Percentiles rank a stretch among this genome's conserved stretches.
These are phyloP conservation scores for Pseudogymnoascus sp. DNA, from an alignment of 2,329 filamentous ascomycete genomes.

Conservation along the genomic window DNA sequence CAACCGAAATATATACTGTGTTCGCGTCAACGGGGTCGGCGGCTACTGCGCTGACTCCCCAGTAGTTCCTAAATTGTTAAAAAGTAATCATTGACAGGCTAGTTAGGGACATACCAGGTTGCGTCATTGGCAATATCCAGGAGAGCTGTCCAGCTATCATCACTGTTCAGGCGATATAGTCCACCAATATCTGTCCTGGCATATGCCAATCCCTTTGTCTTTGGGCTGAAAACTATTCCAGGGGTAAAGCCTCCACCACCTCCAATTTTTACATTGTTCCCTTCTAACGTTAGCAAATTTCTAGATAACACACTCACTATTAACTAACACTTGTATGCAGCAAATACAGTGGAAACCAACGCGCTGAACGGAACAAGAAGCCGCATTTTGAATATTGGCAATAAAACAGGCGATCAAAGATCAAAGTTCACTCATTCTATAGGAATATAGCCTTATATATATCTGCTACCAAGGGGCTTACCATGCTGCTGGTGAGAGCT, in stretches of 20 bases:
- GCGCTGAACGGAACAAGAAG: background rate
- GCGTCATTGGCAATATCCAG: constrained; percentile 40
- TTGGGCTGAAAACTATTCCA: constrained; percentile 51
- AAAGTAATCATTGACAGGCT: background rate
- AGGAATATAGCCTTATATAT: background rate
- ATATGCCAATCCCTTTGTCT: constrained; percentile 44
- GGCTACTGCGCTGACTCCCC: constrained; percentile 51
- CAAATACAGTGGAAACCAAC: constrained; percentile 5
- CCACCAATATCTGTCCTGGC: constrained; percentile 52
- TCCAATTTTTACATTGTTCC: constrained; percentile 46
- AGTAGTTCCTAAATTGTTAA: constrained; percentile 38
- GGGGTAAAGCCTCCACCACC: constrained; percentile 51
- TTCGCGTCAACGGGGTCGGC: constrained; percentile 46
- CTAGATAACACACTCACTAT: background rate
- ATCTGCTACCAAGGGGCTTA: background rate
- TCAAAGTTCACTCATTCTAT: background rate
- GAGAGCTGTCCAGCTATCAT: constrained; percentile 50
- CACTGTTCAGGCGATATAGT: constrained; percentile 46
- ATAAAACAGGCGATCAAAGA: background rate
- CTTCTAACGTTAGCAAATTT: background rate
- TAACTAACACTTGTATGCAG: background rate
- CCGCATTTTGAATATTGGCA: constrained; percentile 4
- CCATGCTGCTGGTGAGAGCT: background rate
- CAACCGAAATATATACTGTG: constrained; percentile 47
- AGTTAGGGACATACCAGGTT: constrained; percentile 34